Evolutionary conservation across 352 stramenopile species (phyloP), one percentile per base, ranked within the genome.

Genomic region (Phytophthora ohioensis): DNA sequence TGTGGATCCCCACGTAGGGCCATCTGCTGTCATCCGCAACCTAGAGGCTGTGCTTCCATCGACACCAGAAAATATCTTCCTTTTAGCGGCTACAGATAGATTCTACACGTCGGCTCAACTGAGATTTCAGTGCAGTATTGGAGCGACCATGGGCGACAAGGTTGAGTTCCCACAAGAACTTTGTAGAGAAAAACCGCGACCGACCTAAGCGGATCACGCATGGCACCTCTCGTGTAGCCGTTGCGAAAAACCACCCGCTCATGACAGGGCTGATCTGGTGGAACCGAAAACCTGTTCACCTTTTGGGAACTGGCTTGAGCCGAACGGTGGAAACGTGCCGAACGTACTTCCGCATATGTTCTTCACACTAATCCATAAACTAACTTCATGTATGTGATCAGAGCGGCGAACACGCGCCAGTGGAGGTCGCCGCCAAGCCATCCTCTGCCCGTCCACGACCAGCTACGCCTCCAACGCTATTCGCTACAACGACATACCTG

Each of bases 381-480:
- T 53, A 36, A 36, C 13, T 36, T n/a, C 35, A 32, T 53, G 17
- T 1, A n/a, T 34, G 17, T 12, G 2, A 54, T 13, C 17, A 21
- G 47, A 54, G 31, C 30, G 12, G 10, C 47, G 47, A 27, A 27
- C 21, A 27, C 21, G 21, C 21, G 21, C 0, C 21, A 27, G 21
- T 27, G 21, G 1, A 27, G 1, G 21, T 27, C 21, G 21, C 21
- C 21, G 21, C 21, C 21, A 27, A 27, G 21, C 21, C 21, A 27
- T 27, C 21, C 21, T 27, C 21, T 2, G 21, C 21, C 21, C 31
- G 57, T 21, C 11, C 67, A 75, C 32, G 67, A 69, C 15, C 59
- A 75, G 10, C 42, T 69, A 11, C 67, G 63, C 6, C 53, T 69
- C 2, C 57, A 73, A 8, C 36, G 49, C 2, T 72, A 76, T 45